Percentiles rank a stretch among this genome's conserved stretches.
Evolutionary conservation across 2,329 filamentous ascomycete genomes (phyloP).

Genomic region (Colletotrichum camelliae): DNA sequence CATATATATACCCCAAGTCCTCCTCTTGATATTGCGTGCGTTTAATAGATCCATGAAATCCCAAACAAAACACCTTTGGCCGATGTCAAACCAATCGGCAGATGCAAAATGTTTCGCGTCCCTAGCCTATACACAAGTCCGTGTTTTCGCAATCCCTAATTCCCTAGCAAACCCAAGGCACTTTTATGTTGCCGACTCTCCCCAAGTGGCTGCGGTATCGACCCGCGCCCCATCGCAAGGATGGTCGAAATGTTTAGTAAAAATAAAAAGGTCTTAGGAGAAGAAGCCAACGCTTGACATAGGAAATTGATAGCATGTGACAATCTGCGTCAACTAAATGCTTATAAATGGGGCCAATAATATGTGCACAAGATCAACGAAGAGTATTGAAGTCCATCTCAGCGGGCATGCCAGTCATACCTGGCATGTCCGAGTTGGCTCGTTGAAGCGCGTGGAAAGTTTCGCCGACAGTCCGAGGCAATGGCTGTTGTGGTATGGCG

Average conservation of each 20-base stretch:
- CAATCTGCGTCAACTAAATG: not conserved
- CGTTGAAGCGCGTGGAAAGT: constrained; percentile 54
- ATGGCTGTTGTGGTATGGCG: constrained; percentile 40
- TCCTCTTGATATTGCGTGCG: constrained; percentile 8
- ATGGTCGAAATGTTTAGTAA: not conserved
- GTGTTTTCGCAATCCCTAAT: not conserved
- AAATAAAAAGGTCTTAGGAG: not conserved
- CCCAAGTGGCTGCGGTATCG: not conserved
- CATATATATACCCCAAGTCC: not conserved
- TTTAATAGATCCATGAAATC: not conserved
- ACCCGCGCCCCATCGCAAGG: not conserved
- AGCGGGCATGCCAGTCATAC: constrained; percentile 12
- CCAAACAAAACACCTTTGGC: constrained; percentile 1
- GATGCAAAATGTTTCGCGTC: not conserved
- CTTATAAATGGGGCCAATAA: not conserved
- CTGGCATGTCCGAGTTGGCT: constrained; percentile 41
- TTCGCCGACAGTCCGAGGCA: constrained; percentile 50
- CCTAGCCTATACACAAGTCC: not conserved
- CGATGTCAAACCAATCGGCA: constrained; percentile 6
- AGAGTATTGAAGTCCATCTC: constrained; percentile 24
- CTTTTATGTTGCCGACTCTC: not conserved
- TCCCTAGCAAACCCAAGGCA: not conserved
- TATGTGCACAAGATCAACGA: not conserved
- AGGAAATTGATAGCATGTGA: not conserved
- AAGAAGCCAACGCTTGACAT: not conserved